These are phyloP conservation scores for Breynia disticha DNA, from an alignment of 441 rosid species.

Conservation along the genomic window DNA sequence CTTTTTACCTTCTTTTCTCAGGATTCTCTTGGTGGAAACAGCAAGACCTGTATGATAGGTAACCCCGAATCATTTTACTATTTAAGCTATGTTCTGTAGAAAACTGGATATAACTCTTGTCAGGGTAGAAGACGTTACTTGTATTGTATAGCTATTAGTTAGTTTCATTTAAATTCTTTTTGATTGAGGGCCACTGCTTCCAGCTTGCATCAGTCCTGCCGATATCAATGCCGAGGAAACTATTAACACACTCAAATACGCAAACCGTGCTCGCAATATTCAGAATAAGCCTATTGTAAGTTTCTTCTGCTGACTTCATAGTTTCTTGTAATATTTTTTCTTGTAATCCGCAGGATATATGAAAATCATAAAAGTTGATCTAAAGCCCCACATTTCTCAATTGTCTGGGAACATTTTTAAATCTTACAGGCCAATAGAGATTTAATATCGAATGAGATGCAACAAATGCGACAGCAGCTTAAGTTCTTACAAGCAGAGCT, in stretches of 20 bases:
- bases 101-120: too few relatives aligned
- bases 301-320: constrained; percentile 6
- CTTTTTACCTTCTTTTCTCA: constrained; percentile 16
- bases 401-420: too few relatives aligned
- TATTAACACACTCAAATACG: constrained; percentile 87
- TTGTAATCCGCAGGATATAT: background rate
- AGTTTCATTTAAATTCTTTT: background rate
- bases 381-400: too few relatives aligned
- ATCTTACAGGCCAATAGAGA: constrained; percentile 70
- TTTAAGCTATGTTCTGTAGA: too few relatives aligned
- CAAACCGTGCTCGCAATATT: constrained; percentile 98
- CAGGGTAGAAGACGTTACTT: background rate
- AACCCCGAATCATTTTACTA: constrained; percentile 4
- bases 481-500: constrained; percentile 95
- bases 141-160: background rate
- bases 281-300: constrained; percentile 96
- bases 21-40: constrained; percentile 99
- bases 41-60: constrained; percentile 99
- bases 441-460: constrained; percentile 89
- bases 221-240: constrained; percentile 99
- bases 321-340: background rate
- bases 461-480: constrained; percentile 91
- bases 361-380: too few relatives aligned
- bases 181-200: background rate
- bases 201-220: constrained; percentile 99